Evolutionary conservation across 2,329 filamentous ascomycete species (phyloP), one percentile per base, ranked within the genome.

Genomic region (Venturia aucupariae): DNA sequence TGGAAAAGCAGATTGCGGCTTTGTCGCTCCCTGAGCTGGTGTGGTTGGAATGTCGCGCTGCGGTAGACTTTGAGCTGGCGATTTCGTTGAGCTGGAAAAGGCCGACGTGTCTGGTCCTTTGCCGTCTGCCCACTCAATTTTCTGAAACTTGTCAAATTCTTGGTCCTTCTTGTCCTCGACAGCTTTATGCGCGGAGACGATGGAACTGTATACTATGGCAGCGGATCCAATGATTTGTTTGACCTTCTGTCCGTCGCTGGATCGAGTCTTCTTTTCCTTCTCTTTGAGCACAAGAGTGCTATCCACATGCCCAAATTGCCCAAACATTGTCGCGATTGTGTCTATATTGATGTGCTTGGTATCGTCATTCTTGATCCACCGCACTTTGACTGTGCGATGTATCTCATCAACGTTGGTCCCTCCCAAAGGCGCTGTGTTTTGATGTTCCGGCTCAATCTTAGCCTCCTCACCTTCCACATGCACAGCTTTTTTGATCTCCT

Each of bases 331-430:
- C 10, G 69, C 70, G 13, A 86, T 67, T 11, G 74, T 72, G 1
- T 81, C 78, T 62, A 80, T 78, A 67, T 81, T 80, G 65, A 84
- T 74, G 1, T 68, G 71, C 7, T 76, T 70, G 0, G 72, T 73
- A 19, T 77, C 80, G 65, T 83, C 79, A 32, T 80, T 74, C 10
- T 51, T 55, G 48, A 77, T 69, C 77, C 82, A 86, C 7, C 82
- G 80, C 15, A 86, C 75, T 69, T 83, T 86, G 67, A 87, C 75
- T 6, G 82, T 81, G 32, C 84, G 79, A 65, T 86, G 82, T 57
- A 84, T 73, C 62, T 85, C 83, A 1, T 80, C 73, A 4, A 82
- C 78, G 65, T 77, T 55, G 19, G 48, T 32, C 10, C 42, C 65
- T 19, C 65, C 60, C 10, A 30, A 30, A 8, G 64, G 19, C 22